phyloP scores from a whole-genome alignment of 768 basidiomycete genomes.

The Collybia nuda region DNA sequence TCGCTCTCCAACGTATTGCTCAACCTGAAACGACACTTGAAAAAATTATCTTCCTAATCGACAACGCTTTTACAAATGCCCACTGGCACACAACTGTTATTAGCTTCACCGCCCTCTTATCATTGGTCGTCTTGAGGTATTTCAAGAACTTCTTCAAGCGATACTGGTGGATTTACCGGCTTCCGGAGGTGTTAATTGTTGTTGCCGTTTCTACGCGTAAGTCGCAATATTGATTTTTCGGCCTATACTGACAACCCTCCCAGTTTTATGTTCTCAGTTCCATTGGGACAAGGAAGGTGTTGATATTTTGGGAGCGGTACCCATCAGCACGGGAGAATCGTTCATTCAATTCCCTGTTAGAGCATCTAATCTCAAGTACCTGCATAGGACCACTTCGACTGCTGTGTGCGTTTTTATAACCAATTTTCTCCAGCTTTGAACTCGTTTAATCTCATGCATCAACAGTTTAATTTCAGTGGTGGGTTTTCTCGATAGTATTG shows the following conservation, averaged over 20 bases:
- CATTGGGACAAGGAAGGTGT: conserved; percentile 80
- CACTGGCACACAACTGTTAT: conserved; percentile 73
- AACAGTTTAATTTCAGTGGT: conserved; percentile 73
- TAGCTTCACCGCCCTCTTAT: conserved; percentile 66
- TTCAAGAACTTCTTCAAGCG: conserved; percentile 59
- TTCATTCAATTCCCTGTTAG: conserved; percentile 78
- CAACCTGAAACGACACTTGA: conserved; percentile 71
- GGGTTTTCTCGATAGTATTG: conserved; percentile 93
- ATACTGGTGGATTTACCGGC: conserved; percentile 69
- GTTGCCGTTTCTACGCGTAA: conserved; percentile 82
- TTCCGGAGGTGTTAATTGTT: conserved; percentile 90
- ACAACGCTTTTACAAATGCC: conserved; percentile 51
- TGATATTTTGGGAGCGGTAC: conserved; percentile 79
- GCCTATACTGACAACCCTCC: not conserved
- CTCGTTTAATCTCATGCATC: not conserved
- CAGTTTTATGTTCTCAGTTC: conserved; percentile 70
- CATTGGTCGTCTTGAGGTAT: conserved; percentile 61
- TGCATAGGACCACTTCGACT: conserved; percentile 81
- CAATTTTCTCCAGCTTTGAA: not conserved
- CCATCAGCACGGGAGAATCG: conserved; percentile 54
- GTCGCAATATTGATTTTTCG: conserved; percentile 19
- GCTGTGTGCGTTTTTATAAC: conserved; percentile 56
- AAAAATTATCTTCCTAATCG: conserved; percentile 75
- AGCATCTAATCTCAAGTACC: conserved; percentile 55
- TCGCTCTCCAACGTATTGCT: conserved; percentile 45